These are phyloP conservation scores for Waltergamsia citrina DNA, from an alignment of 2,329 filamentous ascomycete genomes.

Conservation along the genomic window DNA sequence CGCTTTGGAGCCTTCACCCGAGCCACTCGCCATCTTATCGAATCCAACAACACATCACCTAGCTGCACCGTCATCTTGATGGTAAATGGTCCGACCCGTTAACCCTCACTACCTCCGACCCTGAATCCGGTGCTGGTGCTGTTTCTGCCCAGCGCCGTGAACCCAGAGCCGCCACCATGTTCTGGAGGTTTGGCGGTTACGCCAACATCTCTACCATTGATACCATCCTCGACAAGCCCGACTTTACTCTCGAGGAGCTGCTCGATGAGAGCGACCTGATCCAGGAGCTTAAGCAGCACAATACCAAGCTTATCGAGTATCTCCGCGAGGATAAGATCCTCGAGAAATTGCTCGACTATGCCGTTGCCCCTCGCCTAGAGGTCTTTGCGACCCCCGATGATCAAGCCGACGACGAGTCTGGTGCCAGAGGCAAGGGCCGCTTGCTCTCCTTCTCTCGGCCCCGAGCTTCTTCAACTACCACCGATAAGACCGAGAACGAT, in stretches of 20 bases:
- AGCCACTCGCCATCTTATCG: neutral
- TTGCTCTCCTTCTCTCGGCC: constrained; percentile 39
- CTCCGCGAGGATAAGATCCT: constrained; percentile 80
- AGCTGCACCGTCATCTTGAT: neutral
- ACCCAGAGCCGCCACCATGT: constrained; percentile 63
- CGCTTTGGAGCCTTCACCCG: neutral
- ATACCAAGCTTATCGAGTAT: constrained; percentile 94
- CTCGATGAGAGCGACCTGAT: constrained; percentile 94
- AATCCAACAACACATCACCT: neutral
- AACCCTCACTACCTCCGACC: constrained; percentile 8
- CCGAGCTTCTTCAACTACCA: constrained; percentile 42
- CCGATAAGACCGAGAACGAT: constrained; percentile 34
- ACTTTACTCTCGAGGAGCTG: constrained; percentile 90
- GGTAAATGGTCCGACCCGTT: constrained; percentile 6
- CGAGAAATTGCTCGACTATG: constrained; percentile 80
- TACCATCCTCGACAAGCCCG: constrained; percentile 90
- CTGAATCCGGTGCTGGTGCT: constrained; percentile 17
- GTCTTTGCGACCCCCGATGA: constrained; percentile 41
- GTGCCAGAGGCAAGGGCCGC: constrained; percentile 35
- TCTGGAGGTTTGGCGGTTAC: constrained; percentile 99
- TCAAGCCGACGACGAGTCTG: constrained; percentile 39
- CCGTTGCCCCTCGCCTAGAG: constrained; percentile 68
- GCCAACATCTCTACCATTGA: constrained; percentile 96
- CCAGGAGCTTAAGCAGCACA: constrained; percentile 96
- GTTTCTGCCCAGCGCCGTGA: constrained; percentile 20